A percentile compares a stretch with the other conserved stretches of the same genome.
Evolutionary conservation across 2,329 filamentous ascomycete genomes (phyloP).

Genomic region (Polytolypa hystricis): DNA sequence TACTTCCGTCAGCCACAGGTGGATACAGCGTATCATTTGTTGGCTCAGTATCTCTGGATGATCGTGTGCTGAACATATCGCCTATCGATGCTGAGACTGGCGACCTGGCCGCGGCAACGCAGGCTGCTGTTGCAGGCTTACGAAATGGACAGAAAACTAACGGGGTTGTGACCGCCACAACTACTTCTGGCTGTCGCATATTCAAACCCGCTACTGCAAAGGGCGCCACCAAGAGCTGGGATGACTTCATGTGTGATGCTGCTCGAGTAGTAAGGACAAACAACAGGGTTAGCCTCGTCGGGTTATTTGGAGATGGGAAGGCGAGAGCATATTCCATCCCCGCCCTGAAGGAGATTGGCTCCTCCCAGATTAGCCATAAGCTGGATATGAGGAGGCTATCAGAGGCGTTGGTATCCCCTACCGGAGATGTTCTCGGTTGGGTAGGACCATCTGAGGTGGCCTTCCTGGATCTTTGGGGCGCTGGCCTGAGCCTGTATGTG

Average conservation of each 20-base stretch:
- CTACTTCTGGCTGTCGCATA: slow-evolving; percentile 62
- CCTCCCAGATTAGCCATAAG: slow-evolving; percentile 50
- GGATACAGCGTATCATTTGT: slow-evolving; percentile 63
- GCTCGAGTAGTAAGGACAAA: slow-evolving; percentile 67
- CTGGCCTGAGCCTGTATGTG: slow-evolving; percentile 52
- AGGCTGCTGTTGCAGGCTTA: slow-evolving; percentile 62
- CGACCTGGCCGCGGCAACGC: slow-evolving; percentile 62
- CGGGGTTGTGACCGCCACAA: slow-evolving; percentile 71
- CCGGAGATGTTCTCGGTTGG: slow-evolving; percentile 80
- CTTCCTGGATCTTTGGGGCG: slow-evolving; percentile 75
- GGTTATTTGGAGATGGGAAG: slow-evolving; percentile 72
- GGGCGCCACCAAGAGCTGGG: slow-evolving; percentile 85
- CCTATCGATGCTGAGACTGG: slow-evolving; percentile 74
- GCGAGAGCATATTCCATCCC: slow-evolving; percentile 79
- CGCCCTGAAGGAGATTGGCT: slow-evolving; percentile 70
- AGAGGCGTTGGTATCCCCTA: slow-evolving; percentile 59
- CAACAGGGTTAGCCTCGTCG: slow-evolving; percentile 67
- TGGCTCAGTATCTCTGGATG: slow-evolving; percentile 57
- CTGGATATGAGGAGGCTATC: slow-evolving; percentile 63
- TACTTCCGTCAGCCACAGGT: slow-evolving; percentile 60
- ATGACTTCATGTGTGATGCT: slow-evolving; percentile 69
- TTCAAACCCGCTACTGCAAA: slow-evolving; percentile 78
- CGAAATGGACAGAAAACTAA: slow-evolving; percentile 64
- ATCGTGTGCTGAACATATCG: slow-evolving; percentile 60
- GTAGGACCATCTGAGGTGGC: slow-evolving; percentile 76